Evolutionary conservation across 225 moss, liverwort and hornwort genomes (phyloP).

Genomic region (Asterella californica): DNA sequence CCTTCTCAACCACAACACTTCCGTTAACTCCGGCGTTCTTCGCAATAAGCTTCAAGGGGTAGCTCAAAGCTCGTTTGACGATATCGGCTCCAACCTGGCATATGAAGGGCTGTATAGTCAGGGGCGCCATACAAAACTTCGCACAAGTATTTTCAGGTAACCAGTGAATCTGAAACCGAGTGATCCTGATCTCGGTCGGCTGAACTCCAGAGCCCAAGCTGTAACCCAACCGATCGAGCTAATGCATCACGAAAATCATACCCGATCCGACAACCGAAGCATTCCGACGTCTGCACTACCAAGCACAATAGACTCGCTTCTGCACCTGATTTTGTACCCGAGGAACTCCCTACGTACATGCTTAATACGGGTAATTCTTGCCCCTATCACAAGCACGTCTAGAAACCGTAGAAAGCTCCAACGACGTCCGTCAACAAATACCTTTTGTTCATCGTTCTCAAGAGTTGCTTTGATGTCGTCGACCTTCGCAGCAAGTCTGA

Average conservation of each 20-base stretch:
- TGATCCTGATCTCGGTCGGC: no score
- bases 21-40: conserved; percentile 98
- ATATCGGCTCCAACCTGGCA: conserved; percentile 88
- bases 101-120: background rate
- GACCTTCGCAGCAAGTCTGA: no score
- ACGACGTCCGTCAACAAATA: no score
- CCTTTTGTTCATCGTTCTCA: conserved; percentile 95
- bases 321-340: background rate
- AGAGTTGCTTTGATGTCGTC: conserved; percentile 80
- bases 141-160: no score
- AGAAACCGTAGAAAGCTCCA: no score
- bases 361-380: background rate
- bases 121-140: background rate
- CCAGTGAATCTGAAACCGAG: no score
- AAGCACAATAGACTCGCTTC: no score
- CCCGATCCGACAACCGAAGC: no score
- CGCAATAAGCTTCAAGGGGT: conserved; percentile 90
- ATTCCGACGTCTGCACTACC: no score
- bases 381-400: no score
- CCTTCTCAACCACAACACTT: conserved; percentile 98
- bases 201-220: background rate
- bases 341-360: background rate
- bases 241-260: no score
- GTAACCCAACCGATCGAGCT: background rate
- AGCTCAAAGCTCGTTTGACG: conserved; percentile 81